Base-by-base conservation (phyloP, 2,329 filamentous ascomycete genomes). In the Aureobasidium subglaciale region DNA sequence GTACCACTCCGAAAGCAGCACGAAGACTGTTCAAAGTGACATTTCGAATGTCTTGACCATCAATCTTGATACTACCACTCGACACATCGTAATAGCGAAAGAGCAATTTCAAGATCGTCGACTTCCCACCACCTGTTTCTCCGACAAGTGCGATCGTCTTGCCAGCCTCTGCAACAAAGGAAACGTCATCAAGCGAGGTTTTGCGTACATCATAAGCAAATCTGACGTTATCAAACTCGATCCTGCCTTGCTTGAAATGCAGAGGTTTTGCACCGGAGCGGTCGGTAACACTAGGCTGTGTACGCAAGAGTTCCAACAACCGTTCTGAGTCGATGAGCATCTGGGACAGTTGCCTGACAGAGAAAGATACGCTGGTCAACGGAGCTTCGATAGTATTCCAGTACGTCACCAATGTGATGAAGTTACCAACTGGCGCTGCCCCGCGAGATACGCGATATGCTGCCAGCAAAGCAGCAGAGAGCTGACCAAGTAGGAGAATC, bases 311-410 rank as follows among this genome's bases (percentile, higher is more conserved):
- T 38, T 75, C 71, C 15, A 81, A 73, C 5, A 86, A 70, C 4
- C 81, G 76, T 63, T 88, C 85, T 0, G 84, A 82, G 62, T 87
- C 82, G 34, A 87, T 79, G 24, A 88, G 69, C 45, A 81, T 77
- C 18, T 71, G 69, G 3, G 75, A 72, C 27, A 82, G 68, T 43
- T 72, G 71, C 20, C 72, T 71, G 56, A 78, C 76, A 25, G 75
- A 76, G 60, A 71, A 75, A 1, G 75, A 74, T 37, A 84, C 71
- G 11, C 73, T 71, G n/a, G 72, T 70, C 3, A 83, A 67, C 6
- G 80, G 79, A 3, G 63, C 65, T 55, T 73, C 71, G 61, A 76
- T 70, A 0, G 68, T 68, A 16, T 63, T 57, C 85, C 85, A 88
- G 67, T 87, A 88, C 30, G 80, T 77, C 15, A 85, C 72, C 24